These are phyloP conservation scores for Meyerozyma guilliermondii DNA, from an alignment of 1,139 yeast genomes.

Conservation along the genomic window DNA sequence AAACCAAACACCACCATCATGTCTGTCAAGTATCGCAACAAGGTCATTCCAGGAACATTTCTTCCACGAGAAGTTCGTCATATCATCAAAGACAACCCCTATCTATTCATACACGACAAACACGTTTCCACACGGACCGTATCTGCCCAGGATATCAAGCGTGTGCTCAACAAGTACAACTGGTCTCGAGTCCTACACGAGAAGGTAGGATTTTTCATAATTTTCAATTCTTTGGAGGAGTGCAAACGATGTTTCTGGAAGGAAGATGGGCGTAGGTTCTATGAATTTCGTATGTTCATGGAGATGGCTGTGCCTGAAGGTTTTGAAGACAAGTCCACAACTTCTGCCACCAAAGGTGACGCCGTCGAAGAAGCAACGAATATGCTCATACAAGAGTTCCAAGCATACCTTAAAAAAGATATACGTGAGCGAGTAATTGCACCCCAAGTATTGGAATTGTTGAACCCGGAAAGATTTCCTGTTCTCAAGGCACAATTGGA, in stretches of 20 bases:
- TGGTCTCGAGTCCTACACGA: constrained; percentile 67
- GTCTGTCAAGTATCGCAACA: constrained; percentile 28
- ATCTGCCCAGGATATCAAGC: constrained; percentile 50
- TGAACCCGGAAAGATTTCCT: constrained; percentile 59
- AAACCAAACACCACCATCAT: constrained; percentile 33
- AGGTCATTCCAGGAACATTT: constrained; percentile 28
- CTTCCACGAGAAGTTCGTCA: constrained; percentile 43
- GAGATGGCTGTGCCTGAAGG: constrained; percentile 46
- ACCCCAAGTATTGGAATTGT: constrained; percentile 58
- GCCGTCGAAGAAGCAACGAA: constrained; percentile 55
- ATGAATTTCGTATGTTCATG: constrained; percentile 51
- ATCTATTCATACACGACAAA: constrained; percentile 49
- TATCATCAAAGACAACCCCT: constrained; percentile 52
- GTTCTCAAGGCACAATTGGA: constrained; percentile 42
- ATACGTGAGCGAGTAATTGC: constrained; percentile 72
- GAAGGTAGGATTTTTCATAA: constrained; percentile 61
- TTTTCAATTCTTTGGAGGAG: constrained; percentile 59
- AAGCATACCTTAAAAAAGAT: constrained; percentile 61
- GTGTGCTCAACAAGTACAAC: constrained; percentile 47
- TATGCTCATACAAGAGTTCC: constrained; percentile 59
- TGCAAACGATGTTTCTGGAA: constrained; percentile 62
- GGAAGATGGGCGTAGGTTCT: constrained; percentile 59
- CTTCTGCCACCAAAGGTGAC: constrained; percentile 16
- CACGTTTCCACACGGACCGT: constrained; percentile 49
- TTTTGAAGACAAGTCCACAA: constrained; percentile 7